phyloP scores from a whole-genome alignment of 1,284 basidiomycete genomes.

The Austroboletus novae-zelandiae region DNA sequence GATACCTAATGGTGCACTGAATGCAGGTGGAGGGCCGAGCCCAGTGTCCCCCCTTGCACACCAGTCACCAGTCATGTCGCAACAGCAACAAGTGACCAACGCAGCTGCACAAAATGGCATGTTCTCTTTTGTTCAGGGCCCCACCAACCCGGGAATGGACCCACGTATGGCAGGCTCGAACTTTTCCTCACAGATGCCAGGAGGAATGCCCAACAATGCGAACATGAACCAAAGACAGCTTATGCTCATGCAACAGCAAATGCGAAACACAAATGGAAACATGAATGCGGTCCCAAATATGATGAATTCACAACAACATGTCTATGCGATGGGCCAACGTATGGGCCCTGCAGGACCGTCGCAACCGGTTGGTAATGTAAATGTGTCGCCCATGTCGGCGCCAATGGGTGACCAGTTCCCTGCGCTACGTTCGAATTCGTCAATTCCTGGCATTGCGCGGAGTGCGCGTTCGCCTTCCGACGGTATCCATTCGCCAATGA shows the following conservation, averaged over 20 bases:
- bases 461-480: slow-evolving; percentile 70
- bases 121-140: slow-evolving; percentile 29
- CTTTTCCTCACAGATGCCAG: slow-evolving; percentile 28
- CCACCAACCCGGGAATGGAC: slow-evolving; percentile 25
- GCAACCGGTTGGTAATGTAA: slow-evolving; percentile 20
- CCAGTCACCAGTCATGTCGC: slow-evolving; percentile 30
- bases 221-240: slow-evolving; percentile 42
- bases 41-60: slow-evolving; percentile 30
- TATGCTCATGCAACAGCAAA: slow-evolving; percentile 42
- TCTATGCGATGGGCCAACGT: slow-evolving; percentile 39
- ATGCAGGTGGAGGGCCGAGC: slow-evolving; percentile 17
- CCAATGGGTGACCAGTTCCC: slow-evolving; percentile 34
- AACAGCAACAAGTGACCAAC: slow-evolving; percentile 19
- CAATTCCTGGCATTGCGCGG: slow-evolving; percentile 69
- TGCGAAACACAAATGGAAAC: slow-evolving; percentile 28
- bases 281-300: slow-evolving; percentile 28
- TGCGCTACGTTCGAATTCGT: slow-evolving; percentile 50
- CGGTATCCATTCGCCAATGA: slow-evolving; percentile 55
- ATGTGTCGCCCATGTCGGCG: slow-evolving; percentile 33
- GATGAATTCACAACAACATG: slow-evolving; percentile 37
- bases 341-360: slow-evolving; percentile 39
- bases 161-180: slow-evolving; percentile 28
- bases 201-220: slow-evolving; percentile 31
- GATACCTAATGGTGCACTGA: slow-evolving; percentile 27
- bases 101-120: slow-evolving; percentile 33